A percentile compares a stretch with the other conserved stretches of the same genome.
Evolutionary conservation across 164 flowering plant species (phyloP).

Genomic region (Protea cynaroides): DNA sequence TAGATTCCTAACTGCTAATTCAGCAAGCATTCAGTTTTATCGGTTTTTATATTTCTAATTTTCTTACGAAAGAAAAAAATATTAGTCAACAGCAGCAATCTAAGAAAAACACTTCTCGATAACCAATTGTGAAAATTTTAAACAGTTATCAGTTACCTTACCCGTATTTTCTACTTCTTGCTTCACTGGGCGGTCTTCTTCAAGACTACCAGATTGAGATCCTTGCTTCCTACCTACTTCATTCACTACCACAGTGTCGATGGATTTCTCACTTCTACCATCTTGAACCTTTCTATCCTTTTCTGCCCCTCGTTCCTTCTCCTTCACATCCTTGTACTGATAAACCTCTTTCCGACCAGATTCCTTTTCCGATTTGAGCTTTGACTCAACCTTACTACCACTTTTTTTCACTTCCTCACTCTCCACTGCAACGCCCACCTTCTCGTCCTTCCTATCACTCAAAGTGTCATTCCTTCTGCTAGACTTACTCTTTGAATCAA

Average conservation of each 20-base stretch:
- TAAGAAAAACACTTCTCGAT: not conserved
- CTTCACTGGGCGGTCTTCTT: constrained; percentile 27
- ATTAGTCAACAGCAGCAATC: not conserved
- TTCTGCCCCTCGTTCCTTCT: constrained; percentile 37
- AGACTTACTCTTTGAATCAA: constrained; percentile 40
- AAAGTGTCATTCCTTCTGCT: constrained; percentile 36
- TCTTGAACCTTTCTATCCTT: constrained; percentile 38
- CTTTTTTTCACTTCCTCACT: constrained; percentile 33
- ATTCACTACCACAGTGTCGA: constrained; percentile 13
- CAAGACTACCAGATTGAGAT: constrained; percentile 13
- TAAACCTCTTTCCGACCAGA: constrained; percentile 35
- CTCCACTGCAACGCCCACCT: constrained; percentile 12
- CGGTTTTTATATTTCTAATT: too few species aligned
- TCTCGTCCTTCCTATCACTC: constrained; percentile 32
- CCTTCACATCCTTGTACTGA: constrained; percentile 33
- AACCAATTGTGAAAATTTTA: not conserved
- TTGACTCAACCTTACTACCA: constrained; percentile 32
- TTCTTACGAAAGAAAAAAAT: too few species aligned
- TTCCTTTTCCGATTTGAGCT: constrained; percentile 42
- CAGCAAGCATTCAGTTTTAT: too few species aligned
- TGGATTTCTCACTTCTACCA: constrained; percentile 20
- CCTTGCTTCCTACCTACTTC: constrained; percentile 36
- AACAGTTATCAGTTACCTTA: constrained; percentile 29
- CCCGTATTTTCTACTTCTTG: constrained; percentile 41
- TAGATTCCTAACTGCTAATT: too few species aligned